These are phyloP conservation scores for Arthroderma sp. DNA, from an alignment of 2,329 filamentous ascomycete genomes.

Conservation along the genomic window DNA sequence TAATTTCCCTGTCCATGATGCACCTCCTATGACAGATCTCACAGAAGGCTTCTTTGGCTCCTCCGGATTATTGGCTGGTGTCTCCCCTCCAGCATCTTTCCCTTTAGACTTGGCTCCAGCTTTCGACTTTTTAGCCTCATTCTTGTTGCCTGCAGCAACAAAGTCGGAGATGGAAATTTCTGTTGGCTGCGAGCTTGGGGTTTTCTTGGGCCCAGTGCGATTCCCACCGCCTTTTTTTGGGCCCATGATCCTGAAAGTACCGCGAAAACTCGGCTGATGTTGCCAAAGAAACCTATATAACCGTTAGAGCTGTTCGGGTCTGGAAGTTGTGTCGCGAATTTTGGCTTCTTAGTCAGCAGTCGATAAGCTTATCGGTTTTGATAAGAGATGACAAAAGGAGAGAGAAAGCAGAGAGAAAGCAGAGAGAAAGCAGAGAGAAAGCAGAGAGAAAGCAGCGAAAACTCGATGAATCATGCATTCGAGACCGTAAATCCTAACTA, in stretches of 20 bases:
- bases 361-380: not conserved
- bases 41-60: slow-evolving; percentile 49
- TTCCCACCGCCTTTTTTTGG: slow-evolving; percentile 33
- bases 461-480: not conserved
- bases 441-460: not conserved
- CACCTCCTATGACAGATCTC: slow-evolving; percentile 75
- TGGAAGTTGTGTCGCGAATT: not conserved
- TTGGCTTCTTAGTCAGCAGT: not conserved
- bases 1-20: slow-evolving; percentile 94
- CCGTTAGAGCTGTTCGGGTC: not conserved
- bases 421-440: too few species aligned
- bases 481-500: not conserved
- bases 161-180: slow-evolving; percentile 17
- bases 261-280: not conserved
- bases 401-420: too few species aligned
- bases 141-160: slow-evolving; percentile 13
- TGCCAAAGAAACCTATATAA: not conserved
- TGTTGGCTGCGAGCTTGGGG: slow-evolving; percentile 26
- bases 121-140: slow-evolving; percentile 19
- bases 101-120: slow-evolving; percentile 23
- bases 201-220: slow-evolving; percentile 30
- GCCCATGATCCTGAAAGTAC: slow-evolving; percentile 22
- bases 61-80: slow-evolving; percentile 23
- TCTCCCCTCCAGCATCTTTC: slow-evolving; percentile 16
- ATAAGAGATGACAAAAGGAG: not conserved